These are phyloP conservation scores for Barnettozyma wickerhamii DNA, from an alignment of 805 yeast species.

Conservation along the genomic window DNA sequence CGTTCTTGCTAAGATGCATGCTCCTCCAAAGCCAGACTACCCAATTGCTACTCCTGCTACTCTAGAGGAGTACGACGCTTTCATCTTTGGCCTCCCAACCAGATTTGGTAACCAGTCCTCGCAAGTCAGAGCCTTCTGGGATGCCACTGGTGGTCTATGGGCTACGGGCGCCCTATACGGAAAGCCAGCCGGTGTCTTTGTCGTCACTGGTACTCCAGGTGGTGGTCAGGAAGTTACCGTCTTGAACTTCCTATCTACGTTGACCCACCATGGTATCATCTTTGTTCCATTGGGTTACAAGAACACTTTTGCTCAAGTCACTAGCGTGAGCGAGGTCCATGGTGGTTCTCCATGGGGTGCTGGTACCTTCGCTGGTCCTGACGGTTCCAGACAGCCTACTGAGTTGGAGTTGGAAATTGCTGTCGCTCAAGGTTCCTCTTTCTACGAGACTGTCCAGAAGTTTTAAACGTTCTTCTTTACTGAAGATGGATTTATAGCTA, in stretches of 20 bases:
- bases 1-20: conserved; percentile 55
- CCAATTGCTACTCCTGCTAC: conserved; percentile 58
- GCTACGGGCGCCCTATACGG: conserved; percentile 62
- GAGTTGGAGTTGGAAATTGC: conserved; percentile 63
- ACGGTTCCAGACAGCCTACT: conserved; percentile 68
- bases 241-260: conserved; percentile 49
- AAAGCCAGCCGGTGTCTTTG: conserved; percentile 69
- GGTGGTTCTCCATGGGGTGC: conserved; percentile 90
- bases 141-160: conserved; percentile 73
- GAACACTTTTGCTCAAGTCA: conserved; percentile 46
- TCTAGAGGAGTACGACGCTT: conserved; percentile 67
- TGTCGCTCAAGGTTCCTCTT: conserved; percentile 58
- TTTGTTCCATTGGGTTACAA: conserved; percentile 75
- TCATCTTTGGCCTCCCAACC: conserved; percentile 82
- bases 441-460: conserved; percentile 42
- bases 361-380: conserved; percentile 70
- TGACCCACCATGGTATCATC: conserved; percentile 73
- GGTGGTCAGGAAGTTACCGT: conserved; percentile 77
- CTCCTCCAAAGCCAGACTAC: conserved; percentile 50
- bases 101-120: conserved; percentile 78
- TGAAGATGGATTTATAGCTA: too few species aligned
- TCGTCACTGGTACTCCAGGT: conserved; percentile 66
- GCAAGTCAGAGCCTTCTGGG: conserved; percentile 74
- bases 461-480: too few species aligned
- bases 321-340: conserved; percentile 60